These are phyloP conservation scores for Lentinula boryana DNA, from an alignment of 768 basidiomycete species.

Conservation along the genomic window DNA sequence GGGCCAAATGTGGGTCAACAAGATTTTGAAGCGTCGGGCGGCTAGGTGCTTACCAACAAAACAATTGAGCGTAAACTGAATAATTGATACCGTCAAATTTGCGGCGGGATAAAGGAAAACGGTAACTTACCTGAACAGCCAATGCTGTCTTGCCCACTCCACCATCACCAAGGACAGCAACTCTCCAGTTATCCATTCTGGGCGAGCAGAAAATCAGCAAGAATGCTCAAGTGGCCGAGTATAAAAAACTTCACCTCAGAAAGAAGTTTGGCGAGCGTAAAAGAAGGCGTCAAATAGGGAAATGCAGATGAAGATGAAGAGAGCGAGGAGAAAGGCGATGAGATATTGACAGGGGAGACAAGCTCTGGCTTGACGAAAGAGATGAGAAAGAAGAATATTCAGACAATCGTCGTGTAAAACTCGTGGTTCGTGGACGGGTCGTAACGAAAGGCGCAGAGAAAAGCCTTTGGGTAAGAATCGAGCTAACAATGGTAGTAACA, in stretches of 20 bases:
- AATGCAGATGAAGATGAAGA: conserved; percentile 12
- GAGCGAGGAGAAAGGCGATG: conserved; percentile 20
- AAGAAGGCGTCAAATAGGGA: conserved; percentile 18
- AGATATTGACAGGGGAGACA: conserved; percentile 20
- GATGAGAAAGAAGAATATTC: conserved; percentile 38
- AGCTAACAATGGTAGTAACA: not conserved
- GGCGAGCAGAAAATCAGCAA: conserved; percentile 13
- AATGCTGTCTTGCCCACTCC: conserved; percentile 97
- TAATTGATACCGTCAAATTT: not conserved
- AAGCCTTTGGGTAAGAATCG: not conserved
- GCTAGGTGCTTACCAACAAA: conserved; percentile 73
- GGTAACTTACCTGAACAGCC: conserved; percentile 77
- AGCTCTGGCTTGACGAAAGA: conserved; percentile 17
- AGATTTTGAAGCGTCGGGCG: conserved; percentile 6
- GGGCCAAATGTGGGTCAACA: conserved; percentile 8
- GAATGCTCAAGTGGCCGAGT: not conserved
- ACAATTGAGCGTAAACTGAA: conserved; percentile 89
- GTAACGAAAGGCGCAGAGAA: conserved; percentile 39
- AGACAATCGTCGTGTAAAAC: conserved; percentile 54
- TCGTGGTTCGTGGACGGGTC: conserved; percentile 40
- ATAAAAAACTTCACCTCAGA: conserved; percentile 18
- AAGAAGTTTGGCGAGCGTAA: conserved; percentile 26
- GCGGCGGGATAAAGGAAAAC: not conserved
- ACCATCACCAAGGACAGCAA: conserved; percentile 94
- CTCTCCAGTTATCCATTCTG: conserved; percentile 91